Evolutionary conservation across 2,329 filamentous ascomycete genomes (phyloP).

Genomic region (Epichloe baconii): DNA sequence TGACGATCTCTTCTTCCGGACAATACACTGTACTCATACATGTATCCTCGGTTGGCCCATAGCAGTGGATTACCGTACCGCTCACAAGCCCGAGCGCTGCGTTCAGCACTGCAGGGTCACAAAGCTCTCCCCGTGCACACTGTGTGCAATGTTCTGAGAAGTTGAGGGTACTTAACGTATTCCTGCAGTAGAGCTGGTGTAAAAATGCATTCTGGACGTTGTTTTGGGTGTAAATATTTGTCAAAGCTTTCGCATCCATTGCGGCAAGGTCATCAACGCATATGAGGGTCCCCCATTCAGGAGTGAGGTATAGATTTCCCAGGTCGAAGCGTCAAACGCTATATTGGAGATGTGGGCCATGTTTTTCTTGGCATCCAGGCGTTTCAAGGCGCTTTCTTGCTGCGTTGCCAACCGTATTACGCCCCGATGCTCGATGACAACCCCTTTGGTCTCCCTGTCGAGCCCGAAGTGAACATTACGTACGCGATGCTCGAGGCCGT

Average conservation of each 20-base stretch:
- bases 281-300: constrained; percentile 7
- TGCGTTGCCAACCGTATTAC: constrained; percentile 1
- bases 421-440: constrained; percentile 11
- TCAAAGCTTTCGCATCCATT: constrained; percentile 1
- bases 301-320: constrained; percentile 6
- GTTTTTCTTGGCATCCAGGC: not conserved
- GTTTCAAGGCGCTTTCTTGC: not conserved
- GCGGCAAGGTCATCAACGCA: constrained; percentile 6
- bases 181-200: not conserved
- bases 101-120: constrained; percentile 3
- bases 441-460: constrained; percentile 13
- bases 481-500: constrained; percentile 6
- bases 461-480: constrained; percentile 13
- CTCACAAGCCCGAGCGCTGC: not conserved
- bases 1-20: not conserved
- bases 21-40: too few species aligned
- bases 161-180: not conserved
- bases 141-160: not conserved
- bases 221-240: not conserved
- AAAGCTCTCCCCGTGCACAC: not conserved
- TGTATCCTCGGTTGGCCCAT: constrained; percentile 8
- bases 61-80: constrained; percentile 6
- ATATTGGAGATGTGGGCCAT: constrained; percentile 6
- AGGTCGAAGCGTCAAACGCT: constrained; percentile 6
- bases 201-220: not conserved